Conservation (phyloP, 352 stramenopile species). For the Phytopythium sindhum region DNA sequence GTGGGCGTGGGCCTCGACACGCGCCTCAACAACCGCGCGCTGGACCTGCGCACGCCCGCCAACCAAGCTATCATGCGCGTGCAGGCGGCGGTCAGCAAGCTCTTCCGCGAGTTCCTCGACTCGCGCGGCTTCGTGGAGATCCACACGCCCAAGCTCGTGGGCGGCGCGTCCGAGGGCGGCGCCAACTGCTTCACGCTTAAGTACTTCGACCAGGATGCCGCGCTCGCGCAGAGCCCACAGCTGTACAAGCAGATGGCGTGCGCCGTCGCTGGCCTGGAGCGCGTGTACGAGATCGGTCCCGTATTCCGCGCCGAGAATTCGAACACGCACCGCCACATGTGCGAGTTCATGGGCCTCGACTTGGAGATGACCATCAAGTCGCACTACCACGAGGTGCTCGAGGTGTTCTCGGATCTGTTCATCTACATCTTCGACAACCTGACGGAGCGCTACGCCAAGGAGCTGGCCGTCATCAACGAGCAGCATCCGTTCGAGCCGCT, state of each 20-base stretch:
- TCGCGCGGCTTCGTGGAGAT: constrained; percentile 97
- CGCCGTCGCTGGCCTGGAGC: constrained; percentile 96
- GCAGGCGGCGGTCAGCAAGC: constrained; percentile 93
- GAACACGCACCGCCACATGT: constrained; percentile 99
- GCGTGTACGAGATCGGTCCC: constrained; percentile 98
- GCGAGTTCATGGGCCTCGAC: constrained; percentile 99
- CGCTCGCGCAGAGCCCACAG: constrained; percentile 96
- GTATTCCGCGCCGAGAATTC: constrained; percentile 99
- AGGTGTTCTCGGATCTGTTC: constrained; percentile 98
- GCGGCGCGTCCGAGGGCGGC: constrained; percentile 96
- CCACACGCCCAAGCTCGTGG: constrained; percentile 98
- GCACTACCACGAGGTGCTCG: constrained; percentile 98
- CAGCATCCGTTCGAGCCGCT: constrained; percentile 98
- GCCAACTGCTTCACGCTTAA: constrained; percentile 98
- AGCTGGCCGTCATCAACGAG: constrained; percentile 94
- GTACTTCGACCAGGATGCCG: constrained; percentile 98
- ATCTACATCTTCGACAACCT: constrained; percentile 99
- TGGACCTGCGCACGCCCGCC: constrained; percentile 97
- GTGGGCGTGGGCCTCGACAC: constrained; percentile 89
- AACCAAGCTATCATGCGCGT: constrained; percentile 99
- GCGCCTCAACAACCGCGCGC: constrained; percentile 93
- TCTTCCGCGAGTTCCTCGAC: constrained; percentile 97
- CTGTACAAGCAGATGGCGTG: constrained; percentile 99
- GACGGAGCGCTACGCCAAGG: constrained; percentile 89
- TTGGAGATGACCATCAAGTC: constrained; percentile 99